phyloP scores from a whole-genome alignment of 2,329 filamentous ascomycete species.

The Xylaria sp. region DNA sequence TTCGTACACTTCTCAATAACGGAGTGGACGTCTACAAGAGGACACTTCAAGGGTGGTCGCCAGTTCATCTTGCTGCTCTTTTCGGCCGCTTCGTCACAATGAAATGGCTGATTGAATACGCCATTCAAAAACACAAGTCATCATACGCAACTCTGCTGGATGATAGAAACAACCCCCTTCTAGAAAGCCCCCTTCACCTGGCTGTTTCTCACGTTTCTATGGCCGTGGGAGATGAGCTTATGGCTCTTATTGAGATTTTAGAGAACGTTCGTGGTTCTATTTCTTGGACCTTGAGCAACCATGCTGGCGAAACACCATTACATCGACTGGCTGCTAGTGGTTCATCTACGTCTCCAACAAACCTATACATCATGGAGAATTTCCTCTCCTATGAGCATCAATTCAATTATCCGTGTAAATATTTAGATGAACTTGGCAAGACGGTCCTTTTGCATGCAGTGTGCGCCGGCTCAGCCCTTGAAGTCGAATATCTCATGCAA shows the following conservation, averaged over 20 bases:
- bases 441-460: slow-evolving; percentile 26
- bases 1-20: slow-evolving; percentile 11
- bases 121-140: background rate
- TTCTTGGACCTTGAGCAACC: slow-evolving; percentile 13
- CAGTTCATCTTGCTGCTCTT: slow-evolving; percentile 25
- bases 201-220: slow-evolving; percentile 21
- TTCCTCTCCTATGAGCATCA: slow-evolving; percentile 2
- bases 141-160: slow-evolving; percentile 13
- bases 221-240: background rate
- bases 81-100: slow-evolving; percentile 24
- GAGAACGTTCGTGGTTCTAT: slow-evolving; percentile 1
- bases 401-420: background rate
- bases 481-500: slow-evolving; percentile 17
- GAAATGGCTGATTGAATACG: slow-evolving; percentile 27
- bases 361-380: background rate
- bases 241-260: slow-evolving; percentile 17
- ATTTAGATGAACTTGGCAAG: slow-evolving; percentile 13
- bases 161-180: slow-evolving; percentile 9
- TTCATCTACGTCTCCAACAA: background rate
- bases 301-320: slow-evolving; percentile 23
- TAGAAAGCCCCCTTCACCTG: slow-evolving; percentile 24
- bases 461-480: slow-evolving; percentile 8
- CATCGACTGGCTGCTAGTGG: slow-evolving; percentile 25
- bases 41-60: slow-evolving; percentile 21
- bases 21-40: slow-evolving; percentile 8